Evolutionary conservation across 108 stramenopile genomes (phyloP), one percentile per base, ranked within the genome.

Genomic region (Stephanodiscus minutulus): DNA sequence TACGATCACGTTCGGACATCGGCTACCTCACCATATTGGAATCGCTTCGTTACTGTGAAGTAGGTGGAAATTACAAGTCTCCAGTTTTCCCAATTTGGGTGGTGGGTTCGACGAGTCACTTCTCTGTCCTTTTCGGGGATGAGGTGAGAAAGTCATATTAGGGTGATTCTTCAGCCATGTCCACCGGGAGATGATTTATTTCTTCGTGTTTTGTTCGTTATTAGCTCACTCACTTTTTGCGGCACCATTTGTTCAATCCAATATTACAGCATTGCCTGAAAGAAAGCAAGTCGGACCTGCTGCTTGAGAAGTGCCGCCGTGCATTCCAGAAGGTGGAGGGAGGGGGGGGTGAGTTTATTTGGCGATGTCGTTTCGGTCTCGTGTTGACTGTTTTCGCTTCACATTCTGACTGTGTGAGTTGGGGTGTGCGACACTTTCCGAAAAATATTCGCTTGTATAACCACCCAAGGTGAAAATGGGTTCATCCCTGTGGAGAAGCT

Each of bases 1-100:
- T 95, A 47, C 89, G 83, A 25, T 47, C 49, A 3, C 88, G 81
- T 27, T 90, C 94, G 12, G 80, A 64, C 5, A 83, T 95, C 31
- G 96, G 96, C 0, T 97, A 97, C 59, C 76, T 97, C 27, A 77
- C 89, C 8, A 89, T 88, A 52, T 68, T 96, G 13, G 95, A 96
- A 74, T 75, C 91, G 2, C 59, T 91, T 41, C 65, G 88, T 9
- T 90, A 91, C 66, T 84, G 88, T 44, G 85, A 92, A 61, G 93
- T 94, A 1, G 96, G 96, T 9, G 73, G 85, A 7, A 94, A 82
- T 74, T 89, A 87, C 73, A 96, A 96, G 73, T 81, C 82, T 15
- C 93, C 93, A 8, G 31, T 49, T 17, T 87, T 87, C n/a, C 96
- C 96, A 0, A 74, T 94, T 53, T 96, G 91, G 91, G 76, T 96